Percentiles rank a stretch among this genome's conserved stretches.
phyloP scores from a whole-genome alignment of 345 rosid species.

The Gossypium raimondii region DNA sequence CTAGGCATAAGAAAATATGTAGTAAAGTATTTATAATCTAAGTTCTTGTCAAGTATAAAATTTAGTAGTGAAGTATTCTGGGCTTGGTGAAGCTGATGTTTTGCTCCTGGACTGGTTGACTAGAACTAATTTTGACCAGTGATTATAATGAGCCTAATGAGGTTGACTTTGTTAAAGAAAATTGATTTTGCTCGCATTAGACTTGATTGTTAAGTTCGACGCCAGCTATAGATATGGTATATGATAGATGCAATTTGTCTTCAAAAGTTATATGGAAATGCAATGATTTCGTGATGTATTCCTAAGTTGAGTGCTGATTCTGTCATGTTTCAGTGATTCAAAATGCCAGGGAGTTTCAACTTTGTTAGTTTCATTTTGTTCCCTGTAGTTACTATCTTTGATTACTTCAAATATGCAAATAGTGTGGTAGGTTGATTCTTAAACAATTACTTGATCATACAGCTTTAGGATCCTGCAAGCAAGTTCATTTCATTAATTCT shows the following conservation, averaged over 20 bases:
- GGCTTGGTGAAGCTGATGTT: not conserved
- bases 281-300: not conserved
- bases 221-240: not conserved
- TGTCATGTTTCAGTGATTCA: not conserved
- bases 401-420: not conserved
- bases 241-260: not conserved
- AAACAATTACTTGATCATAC: not conserved
- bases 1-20: no score
- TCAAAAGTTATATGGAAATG: not conserved
- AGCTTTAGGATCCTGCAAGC: not conserved
- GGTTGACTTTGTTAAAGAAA: not conserved
- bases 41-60: not conserved
- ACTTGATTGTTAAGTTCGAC: not conserved
- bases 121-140: not conserved
- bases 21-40: no score
- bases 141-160: not conserved
- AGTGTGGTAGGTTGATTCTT: not conserved
- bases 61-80: not conserved
- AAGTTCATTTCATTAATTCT: not conserved
- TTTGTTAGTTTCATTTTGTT: not conserved
- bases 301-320: not conserved
- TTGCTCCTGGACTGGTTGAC: not conserved
- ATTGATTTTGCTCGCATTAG: not conserved
- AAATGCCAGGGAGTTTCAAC: not conserved
- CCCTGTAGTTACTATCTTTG: not conserved